Percentiles rank a stretch among this genome's conserved stretches.
phyloP scores from a whole-genome alignment of 1,284 basidiomycete genomes.

The Baeospora myosura region DNA sequence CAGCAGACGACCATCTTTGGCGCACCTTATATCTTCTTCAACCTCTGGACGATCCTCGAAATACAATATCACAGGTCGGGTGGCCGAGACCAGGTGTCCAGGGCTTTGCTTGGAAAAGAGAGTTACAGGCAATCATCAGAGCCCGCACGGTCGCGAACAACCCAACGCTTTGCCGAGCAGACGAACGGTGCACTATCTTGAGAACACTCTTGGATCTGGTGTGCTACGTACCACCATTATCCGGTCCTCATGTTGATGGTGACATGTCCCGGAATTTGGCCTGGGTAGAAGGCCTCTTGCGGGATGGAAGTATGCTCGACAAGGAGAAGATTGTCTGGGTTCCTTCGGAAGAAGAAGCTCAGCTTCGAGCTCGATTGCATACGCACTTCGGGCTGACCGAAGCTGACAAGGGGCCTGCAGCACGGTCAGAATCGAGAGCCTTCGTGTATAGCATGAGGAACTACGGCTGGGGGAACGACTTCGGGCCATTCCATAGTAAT shows the following conservation, averaged over 20 bases:
- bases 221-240: slow-evolving; percentile 31
- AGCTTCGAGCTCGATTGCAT: slow-evolving; percentile 44
- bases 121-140: slow-evolving; percentile 45
- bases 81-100: too few relatives aligned
- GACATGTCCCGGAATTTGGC: slow-evolving; percentile 41
- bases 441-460: slow-evolving; percentile 55
- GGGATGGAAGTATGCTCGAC: slow-evolving; percentile 38
- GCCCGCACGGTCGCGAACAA: slow-evolving; percentile 33
- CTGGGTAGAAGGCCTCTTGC: slow-evolving; percentile 42
- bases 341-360: slow-evolving; percentile 29
- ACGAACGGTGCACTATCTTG: slow-evolving; percentile 36
- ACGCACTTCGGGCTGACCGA: slow-evolving; percentile 47
- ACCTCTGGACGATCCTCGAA: slow-evolving; percentile 51
- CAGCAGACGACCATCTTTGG: slow-evolving; percentile 47
- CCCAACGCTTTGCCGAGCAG: slow-evolving; percentile 25
- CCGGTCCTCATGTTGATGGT: slow-evolving; percentile 18
- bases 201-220: slow-evolving; percentile 43
- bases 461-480: slow-evolving; percentile 41
- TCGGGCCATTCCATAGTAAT: slow-evolving; percentile 50
- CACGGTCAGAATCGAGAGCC: slow-evolving; percentile 37
- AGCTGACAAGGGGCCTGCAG: slow-evolving; percentile 26
- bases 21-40: slow-evolving; percentile 51
- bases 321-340: slow-evolving; percentile 17
- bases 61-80: slow-evolving; percentile 38
- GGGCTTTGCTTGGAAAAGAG: slow-evolving; percentile 34